Conservation (phyloP, 495 filamentous ascomycete genomes). For the Xylaria flabelliformis region DNA sequence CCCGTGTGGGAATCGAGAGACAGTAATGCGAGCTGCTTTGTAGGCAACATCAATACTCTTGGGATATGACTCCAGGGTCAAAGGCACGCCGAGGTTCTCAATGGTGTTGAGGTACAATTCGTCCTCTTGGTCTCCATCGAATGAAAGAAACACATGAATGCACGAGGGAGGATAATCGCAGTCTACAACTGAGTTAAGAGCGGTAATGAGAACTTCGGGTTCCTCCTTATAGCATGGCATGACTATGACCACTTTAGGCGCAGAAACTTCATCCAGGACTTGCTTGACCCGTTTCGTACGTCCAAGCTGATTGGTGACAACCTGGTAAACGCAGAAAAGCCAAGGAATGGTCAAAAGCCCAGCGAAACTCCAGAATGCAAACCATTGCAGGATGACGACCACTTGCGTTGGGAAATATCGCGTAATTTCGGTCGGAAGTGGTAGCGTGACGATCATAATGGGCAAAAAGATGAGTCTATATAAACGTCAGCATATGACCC, state of each 20-base stretch:
- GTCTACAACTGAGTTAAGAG: slow-evolving; percentile 89
- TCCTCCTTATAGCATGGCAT: slow-evolving; percentile 98
- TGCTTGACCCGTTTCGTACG: slow-evolving; percentile 81
- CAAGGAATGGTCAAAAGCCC: slow-evolving; percentile 84
- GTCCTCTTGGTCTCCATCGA: slow-evolving; percentile 88
- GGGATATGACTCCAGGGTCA: slow-evolving; percentile 78
- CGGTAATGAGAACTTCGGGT: slow-evolving; percentile 82
- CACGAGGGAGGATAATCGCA: slow-evolving; percentile 94
- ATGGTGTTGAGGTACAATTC: slow-evolving; percentile 90
- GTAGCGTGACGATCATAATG: slow-evolving; percentile 93
- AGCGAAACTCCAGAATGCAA: slow-evolving; percentile 95
- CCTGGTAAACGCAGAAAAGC: slow-evolving; percentile 90
- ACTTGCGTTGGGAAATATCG: slow-evolving; percentile 70
- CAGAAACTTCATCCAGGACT: slow-evolving; percentile 80
- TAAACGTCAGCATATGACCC: slow-evolving; percentile 19
- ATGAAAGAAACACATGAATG: slow-evolving; percentile 95
- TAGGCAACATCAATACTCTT: slow-evolving; percentile 92
- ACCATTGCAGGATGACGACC: slow-evolving; percentile 84
- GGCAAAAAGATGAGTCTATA: slow-evolving; percentile 83
- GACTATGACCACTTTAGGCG: slow-evolving; percentile 94
- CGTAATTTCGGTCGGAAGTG: slow-evolving; percentile 74
- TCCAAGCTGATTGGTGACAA: slow-evolving; percentile 85
- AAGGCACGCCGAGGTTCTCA: slow-evolving; percentile 82
- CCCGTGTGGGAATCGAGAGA: slow-evolving; percentile 92
- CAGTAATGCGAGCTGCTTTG: slow-evolving; percentile 80